Evolutionary conservation across 345 rosid genomes (phyloP).

Genomic region (Citrus australasica): DNA sequence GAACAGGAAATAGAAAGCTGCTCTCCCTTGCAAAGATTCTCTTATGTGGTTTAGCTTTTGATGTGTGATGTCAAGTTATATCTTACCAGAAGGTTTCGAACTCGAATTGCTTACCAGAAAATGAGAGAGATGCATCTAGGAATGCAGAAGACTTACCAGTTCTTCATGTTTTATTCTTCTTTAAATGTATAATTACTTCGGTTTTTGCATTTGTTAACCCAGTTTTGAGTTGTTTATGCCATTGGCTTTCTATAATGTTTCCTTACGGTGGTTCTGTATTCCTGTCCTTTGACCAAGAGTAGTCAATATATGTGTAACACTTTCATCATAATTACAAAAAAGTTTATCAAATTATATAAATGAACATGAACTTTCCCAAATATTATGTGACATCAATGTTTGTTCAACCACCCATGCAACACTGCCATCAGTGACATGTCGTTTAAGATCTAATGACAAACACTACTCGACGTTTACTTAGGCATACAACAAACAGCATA

Average conservation of each 20-base stretch:
- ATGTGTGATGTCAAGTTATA: neutral
- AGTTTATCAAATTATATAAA: too few species aligned
- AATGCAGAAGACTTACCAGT: neutral
- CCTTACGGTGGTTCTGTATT: neutral
- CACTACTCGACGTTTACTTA: neutral
- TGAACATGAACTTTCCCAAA: neutral
- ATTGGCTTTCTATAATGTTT: neutral
- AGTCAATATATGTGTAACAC: neutral
- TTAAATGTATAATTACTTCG: neutral
- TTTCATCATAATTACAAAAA: neutral
- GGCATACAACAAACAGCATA: neutral
- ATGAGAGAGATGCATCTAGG: neutral
- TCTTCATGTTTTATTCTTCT: neutral
- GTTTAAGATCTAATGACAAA: neutral
- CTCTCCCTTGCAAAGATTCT: neutral
- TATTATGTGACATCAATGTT: too few species aligned
- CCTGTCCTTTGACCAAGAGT: neutral
- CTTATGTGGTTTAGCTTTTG: neutral
- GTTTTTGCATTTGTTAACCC: neutral
- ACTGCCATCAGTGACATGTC: neutral
- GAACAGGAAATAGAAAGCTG: conserved; percentile 4
- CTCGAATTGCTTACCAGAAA: neutral
- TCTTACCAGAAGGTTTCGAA: neutral
- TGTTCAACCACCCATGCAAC: neutral
- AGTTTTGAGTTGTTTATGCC: neutral